phyloP scores from a whole-genome alignment of 805 yeast species.

The Priceomyces melissophilus region DNA sequence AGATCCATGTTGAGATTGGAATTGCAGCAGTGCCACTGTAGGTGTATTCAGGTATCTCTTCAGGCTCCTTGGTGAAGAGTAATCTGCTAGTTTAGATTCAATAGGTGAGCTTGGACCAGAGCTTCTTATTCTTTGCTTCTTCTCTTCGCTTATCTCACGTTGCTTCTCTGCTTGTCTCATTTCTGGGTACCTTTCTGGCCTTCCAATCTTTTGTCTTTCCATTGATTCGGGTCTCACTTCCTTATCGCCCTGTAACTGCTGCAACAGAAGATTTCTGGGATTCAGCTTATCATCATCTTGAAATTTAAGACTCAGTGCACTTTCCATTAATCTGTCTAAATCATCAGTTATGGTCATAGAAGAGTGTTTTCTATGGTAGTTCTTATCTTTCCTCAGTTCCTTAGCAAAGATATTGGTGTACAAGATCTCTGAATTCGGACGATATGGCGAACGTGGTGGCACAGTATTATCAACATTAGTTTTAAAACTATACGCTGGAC shows the following conservation, averaged over 20 bases:
- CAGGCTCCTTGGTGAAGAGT: no score
- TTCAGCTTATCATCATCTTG: constrained; percentile 1
- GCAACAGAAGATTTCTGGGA: neutral
- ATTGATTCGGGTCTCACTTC: no score
- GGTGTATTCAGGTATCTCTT: no score
- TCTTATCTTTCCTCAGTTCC: constrained; percentile 6
- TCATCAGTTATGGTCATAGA: constrained; percentile 34
- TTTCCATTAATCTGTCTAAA: constrained; percentile 36
- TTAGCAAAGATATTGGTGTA: constrained; percentile 1
- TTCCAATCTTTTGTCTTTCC: no score
- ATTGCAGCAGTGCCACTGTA: no score
- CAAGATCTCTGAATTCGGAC: constrained; percentile 31
- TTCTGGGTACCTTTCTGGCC: neutral
- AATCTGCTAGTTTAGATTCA: no score
- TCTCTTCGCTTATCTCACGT: no score
- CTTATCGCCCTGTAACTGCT: no score
- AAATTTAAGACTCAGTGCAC: constrained; percentile 15
- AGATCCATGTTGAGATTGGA: no score
- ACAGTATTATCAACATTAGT: constrained; percentile 35
- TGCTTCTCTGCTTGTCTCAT: neutral
- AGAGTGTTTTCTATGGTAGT: constrained; percentile 13
- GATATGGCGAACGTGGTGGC: constrained; percentile 36
- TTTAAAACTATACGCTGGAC: constrained; percentile 29
- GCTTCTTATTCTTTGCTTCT: neutral
- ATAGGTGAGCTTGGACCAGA: no score